Conservation (phyloP, 2,329 filamentous ascomycete species). For the Fusarium gaditjirri region DNA sequence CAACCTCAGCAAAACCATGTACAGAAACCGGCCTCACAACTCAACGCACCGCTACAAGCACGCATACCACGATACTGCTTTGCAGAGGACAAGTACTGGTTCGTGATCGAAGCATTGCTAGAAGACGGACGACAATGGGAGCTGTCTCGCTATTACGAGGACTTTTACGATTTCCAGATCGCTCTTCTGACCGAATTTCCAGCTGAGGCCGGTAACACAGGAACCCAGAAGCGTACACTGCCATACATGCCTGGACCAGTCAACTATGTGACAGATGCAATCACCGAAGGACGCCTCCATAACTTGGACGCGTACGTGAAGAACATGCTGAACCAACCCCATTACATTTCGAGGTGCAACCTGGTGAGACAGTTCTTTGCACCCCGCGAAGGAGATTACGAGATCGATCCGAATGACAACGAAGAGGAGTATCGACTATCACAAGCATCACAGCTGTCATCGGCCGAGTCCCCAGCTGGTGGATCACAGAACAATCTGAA, state of each 20-base stretch:
- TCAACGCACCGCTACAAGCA: conserved; percentile 82
- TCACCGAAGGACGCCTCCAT: conserved; percentile 90
- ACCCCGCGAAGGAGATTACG: conserved; percentile 90
- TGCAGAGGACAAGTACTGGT: conserved; percentile 98
- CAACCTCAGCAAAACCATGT: conserved; percentile 50
- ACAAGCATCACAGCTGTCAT: conserved; percentile 74
- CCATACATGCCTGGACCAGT: conserved; percentile 99
- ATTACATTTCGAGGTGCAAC: conserved; percentile 84
- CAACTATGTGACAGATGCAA: conserved; percentile 97
- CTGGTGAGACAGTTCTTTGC: conserved; percentile 92
- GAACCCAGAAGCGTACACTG: conserved; percentile 80
- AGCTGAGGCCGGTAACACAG: conserved; percentile 88
- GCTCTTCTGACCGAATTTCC: conserved; percentile 92
- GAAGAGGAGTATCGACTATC: conserved; percentile 84
- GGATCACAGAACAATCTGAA: conserved; percentile 72
- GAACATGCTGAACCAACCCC: conserved; percentile 83
- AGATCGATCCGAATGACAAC: conserved; percentile 80
- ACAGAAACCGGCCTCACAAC: conserved; percentile 60
- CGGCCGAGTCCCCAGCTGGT: conserved; percentile 68
- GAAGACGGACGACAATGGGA: conserved; percentile 95
- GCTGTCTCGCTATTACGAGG: conserved; percentile 93
- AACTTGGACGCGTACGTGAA: conserved; percentile 97
- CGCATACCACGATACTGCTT: conserved; percentile 94
- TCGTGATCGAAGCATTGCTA: conserved; percentile 90
- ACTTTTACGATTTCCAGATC: conserved; percentile 99